Evolutionary conservation across 768 basidiomycete species (phyloP), one percentile per base, ranked within the genome.

Genomic region (Arthromyces matolae): DNA sequence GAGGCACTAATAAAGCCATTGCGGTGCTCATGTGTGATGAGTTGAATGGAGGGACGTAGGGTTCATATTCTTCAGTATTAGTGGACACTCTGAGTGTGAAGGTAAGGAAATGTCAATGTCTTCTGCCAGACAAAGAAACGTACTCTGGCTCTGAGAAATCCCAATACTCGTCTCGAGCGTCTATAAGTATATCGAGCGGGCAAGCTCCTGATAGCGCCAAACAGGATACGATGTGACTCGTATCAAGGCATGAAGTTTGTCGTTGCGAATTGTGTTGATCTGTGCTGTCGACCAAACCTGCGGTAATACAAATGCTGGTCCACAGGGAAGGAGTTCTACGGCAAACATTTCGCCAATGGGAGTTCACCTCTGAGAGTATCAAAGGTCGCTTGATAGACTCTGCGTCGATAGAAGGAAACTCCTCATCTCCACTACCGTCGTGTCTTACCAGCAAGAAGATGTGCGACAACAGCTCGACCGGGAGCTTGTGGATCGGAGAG

Each of bases 151-250:
- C 80, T 9, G 67, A 62, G 52, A 78, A 81, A 56, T 80, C 74
- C 79, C 80, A 83, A 18, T 76, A 71, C 4, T 71, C 71, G 62
- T 83, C 81, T 42, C 80, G 71, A 19, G 72, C 78, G 53, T 82
- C 79, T 36, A 83, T 74, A 35, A 79, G 67, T 45, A 84, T 76
- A 49, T 80, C 76, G 18, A 83, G 59, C 0, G 79, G 71, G 52
- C 70, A 70, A 23, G 67, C 70, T 14, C 69, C 64, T 3, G 83
- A 82, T 18, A 76, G 71, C 14, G 63, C 52, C 12, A 83, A 67
- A 58, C 70, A 78, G 5, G 67, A 57, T 7, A 54, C 53, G 32
- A 80, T 63, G 47, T 70, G 73, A 3, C 54, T 63, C 1, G 64
- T 67, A 52, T 77, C 67, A 10, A 75, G 53, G n/a, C n/a, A n/a